phyloP scores from a whole-genome alignment of 2,329 filamentous ascomycete species.

The Cladobotryum mycophilum region DNA sequence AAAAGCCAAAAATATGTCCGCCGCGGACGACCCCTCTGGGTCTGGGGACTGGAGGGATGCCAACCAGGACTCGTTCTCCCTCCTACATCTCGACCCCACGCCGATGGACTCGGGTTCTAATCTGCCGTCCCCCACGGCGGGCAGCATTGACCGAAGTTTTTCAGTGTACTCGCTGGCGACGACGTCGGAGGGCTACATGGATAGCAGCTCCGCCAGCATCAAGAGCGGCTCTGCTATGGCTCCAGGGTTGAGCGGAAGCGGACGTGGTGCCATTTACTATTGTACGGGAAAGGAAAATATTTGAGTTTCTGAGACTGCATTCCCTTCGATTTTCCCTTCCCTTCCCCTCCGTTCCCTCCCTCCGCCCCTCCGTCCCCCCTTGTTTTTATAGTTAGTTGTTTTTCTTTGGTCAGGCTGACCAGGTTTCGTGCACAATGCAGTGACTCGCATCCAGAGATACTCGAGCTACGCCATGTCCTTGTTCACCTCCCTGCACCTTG shows the following conservation, averaged over 20 bases:
- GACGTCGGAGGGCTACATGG: constrained; percentile 20
- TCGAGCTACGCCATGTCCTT: constrained; percentile 78
- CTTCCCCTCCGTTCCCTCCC: too few relatives aligned
- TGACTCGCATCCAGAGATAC: constrained; percentile 69
- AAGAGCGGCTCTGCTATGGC: constrained; percentile 39
- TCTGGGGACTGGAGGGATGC: constrained; percentile 33
- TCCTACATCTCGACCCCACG: constrained; percentile 74
- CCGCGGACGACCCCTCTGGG: constrained; percentile 6
- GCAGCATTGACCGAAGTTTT: not conserved
- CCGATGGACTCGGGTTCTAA: constrained; percentile 57
- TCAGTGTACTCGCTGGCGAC: constrained; percentile 21
- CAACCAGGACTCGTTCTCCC: constrained; percentile 53
- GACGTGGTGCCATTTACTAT: constrained; percentile 68
- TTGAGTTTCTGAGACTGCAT: not conserved
- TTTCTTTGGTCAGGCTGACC: constrained; percentile 3
- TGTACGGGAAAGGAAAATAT: constrained; percentile 39
- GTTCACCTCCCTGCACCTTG: constrained; percentile 70
- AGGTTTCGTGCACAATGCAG: constrained; percentile 10
- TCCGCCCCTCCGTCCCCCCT: too few relatives aligned
- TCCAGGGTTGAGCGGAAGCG: constrained; percentile 52
- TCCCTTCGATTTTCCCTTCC: too few relatives aligned
- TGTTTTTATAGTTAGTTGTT: not conserved
- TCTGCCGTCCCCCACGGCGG: constrained; percentile 27
- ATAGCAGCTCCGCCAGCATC: constrained; percentile 24
- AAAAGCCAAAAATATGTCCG: too few relatives aligned